Evolutionary conservation across 2,329 filamentous ascomycete species (phyloP).

Genomic region (Trichoderma cornu-damae): DNA sequence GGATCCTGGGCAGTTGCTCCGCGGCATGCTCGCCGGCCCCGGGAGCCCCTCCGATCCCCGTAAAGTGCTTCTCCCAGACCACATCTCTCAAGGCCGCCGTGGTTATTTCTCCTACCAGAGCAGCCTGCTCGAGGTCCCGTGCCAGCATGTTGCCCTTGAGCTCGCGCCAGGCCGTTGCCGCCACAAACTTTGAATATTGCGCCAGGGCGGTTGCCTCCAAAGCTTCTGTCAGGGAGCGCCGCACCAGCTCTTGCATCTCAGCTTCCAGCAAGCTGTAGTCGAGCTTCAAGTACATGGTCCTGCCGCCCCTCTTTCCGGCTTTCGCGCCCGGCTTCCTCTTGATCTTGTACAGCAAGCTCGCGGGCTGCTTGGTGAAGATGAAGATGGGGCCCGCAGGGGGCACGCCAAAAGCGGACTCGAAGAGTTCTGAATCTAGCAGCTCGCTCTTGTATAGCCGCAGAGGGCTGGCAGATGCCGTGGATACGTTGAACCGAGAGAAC

Average conservation of each 20-base stretch:
- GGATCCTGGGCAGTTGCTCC: slow-evolving; percentile 25
- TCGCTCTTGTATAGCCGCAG: slow-evolving; percentile 67
- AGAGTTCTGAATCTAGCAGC: slow-evolving; percentile 62
- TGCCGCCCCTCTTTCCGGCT: slow-evolving; percentile 29
- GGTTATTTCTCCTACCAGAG: slow-evolving; percentile 47
- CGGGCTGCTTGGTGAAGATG: slow-evolving; percentile 76
- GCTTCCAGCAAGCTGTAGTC: slow-evolving; percentile 73
- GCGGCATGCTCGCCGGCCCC: slow-evolving; percentile 33
- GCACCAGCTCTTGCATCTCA: slow-evolving; percentile 55
- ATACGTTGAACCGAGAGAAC: slow-evolving; percentile 87
- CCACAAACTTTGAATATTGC: slow-evolving; percentile 45
- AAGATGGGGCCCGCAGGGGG: slow-evolving; percentile 50
- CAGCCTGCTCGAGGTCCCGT: slow-evolving; percentile 52
- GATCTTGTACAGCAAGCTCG: slow-evolving; percentile 76
- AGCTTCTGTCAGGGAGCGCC: slow-evolving; percentile 38
- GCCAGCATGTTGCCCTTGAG: slow-evolving; percentile 41
- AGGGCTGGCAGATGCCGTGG: slow-evolving; percentile 70
- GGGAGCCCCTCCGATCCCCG: slow-evolving; percentile 43
- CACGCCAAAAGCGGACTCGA: slow-evolving; percentile 57
- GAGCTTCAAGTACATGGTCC: slow-evolving; percentile 62
- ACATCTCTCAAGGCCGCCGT: slow-evolving; percentile 44
- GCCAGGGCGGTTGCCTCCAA: slow-evolving; percentile 39
- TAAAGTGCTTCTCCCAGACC: slow-evolving; percentile 47
- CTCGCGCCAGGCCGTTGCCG: slow-evolving; percentile 41
- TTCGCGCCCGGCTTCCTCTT: slow-evolving; percentile 46